Base-by-base conservation (phyloP, 2,329 filamentous ascomycete species). In the Ophiostoma fasciatum region DNA sequence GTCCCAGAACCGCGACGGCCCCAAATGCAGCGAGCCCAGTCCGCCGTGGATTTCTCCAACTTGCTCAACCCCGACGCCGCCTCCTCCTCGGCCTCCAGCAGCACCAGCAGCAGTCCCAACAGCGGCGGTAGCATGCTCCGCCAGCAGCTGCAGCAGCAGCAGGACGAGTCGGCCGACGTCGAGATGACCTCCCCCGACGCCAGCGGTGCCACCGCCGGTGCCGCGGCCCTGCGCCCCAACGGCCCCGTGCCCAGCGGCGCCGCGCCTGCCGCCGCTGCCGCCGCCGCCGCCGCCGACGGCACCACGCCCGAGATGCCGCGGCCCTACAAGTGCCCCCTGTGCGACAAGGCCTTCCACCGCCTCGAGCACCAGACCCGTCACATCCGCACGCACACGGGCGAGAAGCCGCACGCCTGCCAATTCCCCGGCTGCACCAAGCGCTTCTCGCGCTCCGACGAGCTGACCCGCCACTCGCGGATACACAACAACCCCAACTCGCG, bases 401-500 rank as follows among this genome's bases (percentile, higher is more conserved):
- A 98, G 66, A 98, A 96, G 69, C 88, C 88, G 32, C 90, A 96
- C 53, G 87, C 82, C 43, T 98, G 88, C 72, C 78, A 83, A 56
- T 94, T 88, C 52, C 85, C 84, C 4, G 85, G 87, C 49, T 96
- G 88, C 74, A 88, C 82, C 49, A 96, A 96, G 64, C 83, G 88
- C 51, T 93, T 98, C 65, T 93, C 83, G 45, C 78, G 88, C 45
- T 94, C 88, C 11, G 88, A 98, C 55, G 88, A 98, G 62, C 69
- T 98, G 48, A 98, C 90, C 43, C 78, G 88, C 42, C 88, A 98
- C 62, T 94, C 88, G 55, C 75, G 88, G 57, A 98, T 98, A 63
- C 88, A 98, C 72, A 94, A 83, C 74, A 98, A 96, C 62, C 88
- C 90, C 40, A 96, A 96, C 68, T 94, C 87, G 39, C 72, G 90